Evolutionary conservation across 2,329 filamentous ascomycete species (phyloP).

Genomic region (Penicillium decumbens): DNA sequence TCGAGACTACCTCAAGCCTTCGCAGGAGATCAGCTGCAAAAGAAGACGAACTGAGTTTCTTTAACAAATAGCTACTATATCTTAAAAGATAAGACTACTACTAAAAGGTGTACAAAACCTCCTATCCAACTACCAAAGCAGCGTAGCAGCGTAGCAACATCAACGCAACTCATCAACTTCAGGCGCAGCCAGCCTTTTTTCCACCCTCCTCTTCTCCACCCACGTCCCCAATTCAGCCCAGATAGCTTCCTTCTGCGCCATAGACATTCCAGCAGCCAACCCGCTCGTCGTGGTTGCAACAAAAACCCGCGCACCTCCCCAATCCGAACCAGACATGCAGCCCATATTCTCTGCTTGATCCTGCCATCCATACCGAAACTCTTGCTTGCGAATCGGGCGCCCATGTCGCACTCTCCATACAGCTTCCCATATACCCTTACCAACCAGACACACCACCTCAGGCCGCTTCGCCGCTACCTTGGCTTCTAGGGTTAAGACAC

Average conservation of each 20-base stretch:
- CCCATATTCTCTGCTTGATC: slow-evolving; percentile 60
- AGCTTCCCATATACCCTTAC: slow-evolving; percentile 85
- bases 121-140: too few species aligned
- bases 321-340: slow-evolving; percentile 38
- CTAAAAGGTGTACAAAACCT: too few species aligned
- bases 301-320: slow-evolving; percentile 75
- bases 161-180: background rate
- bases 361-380: slow-evolving; percentile 87
- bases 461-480: slow-evolving; percentile 68
- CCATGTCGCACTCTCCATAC: slow-evolving; percentile 68
- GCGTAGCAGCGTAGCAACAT: background rate
- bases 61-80: too few species aligned
- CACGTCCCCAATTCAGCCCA: background rate
- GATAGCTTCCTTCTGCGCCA: background rate
- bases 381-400: slow-evolving; percentile 56
- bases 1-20: too few species aligned
- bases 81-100: too few species aligned
- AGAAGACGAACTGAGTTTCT: too few species aligned
- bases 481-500: slow-evolving; percentile 66
- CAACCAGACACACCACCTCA: slow-evolving; percentile 72
- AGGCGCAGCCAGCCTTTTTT: background rate
- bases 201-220: background rate
- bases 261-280: slow-evolving; percentile 38
- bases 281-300: slow-evolving; percentile 92
- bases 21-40: too few species aligned